Base-by-base conservation (phyloP, 257 asterid species). In the Fraxinus excelsior region DNA sequence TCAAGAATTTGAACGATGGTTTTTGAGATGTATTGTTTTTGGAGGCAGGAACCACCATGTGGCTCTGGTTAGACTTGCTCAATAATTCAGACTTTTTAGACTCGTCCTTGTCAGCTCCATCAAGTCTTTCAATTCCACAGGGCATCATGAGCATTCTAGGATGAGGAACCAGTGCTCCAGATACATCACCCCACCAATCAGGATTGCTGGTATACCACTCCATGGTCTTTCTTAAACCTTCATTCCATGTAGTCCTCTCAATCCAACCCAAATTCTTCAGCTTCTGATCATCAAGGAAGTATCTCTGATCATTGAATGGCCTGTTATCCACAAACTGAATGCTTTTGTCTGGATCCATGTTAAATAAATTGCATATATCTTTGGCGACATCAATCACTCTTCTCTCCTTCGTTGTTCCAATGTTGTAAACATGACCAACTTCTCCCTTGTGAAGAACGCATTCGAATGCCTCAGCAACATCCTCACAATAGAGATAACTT, bases 81-180 rank as follows among this genome's bases (percentile, higher is more conserved):
- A 60, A 40, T 82, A 81, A 76, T 32, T 86, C 91, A 18, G 93
- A 82, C 32, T 92, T 82, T 16, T 85, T 91, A 37, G 91, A 84
- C 58, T 89, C 91, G 32, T 71, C 80, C 78, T 88, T 87, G 82
- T 94, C 99, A 56, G 92, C 88, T 64, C 82, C 97, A 78, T 94
- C 96, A 10, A 72, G 86, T 37, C 91, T 89, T 86, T 89, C 99
- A 4, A 80, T 76, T 23, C 96, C 99, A 82, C 97, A 96, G 9
- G 99, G 96, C 97, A 91, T 90, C 96, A 88, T 91, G 74, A 91
- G 84, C 99, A 95, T 95, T 81, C 97, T 88, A 35, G 99, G 99
- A 82, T 95, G 99, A 79, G 99, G 99, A 76, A 91, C 92, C 92
- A 95, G 77, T 58, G 99, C 99, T 56, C 99, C 99, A 13, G 97